phyloP scores from a whole-genome alignment of 176 grass and related monocot species.

The Ananas comosus region DNA sequence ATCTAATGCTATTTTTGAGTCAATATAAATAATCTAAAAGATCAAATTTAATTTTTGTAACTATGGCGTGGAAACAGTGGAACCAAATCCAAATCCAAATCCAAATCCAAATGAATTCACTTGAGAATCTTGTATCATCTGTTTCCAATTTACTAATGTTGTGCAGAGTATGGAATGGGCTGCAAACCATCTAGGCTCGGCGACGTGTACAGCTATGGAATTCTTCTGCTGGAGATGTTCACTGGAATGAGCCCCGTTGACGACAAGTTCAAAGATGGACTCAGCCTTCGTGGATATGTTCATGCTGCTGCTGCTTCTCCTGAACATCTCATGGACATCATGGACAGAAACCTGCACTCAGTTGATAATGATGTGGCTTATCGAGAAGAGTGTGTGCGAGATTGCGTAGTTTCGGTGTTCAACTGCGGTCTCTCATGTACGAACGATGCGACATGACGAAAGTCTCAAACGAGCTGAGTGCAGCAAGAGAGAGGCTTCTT shows the following conservation, averaged over 20 bases:
- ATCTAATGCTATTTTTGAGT: too few species aligned
- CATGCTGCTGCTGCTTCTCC: conserved; percentile 6
- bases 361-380: too few species aligned
- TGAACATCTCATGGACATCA: neutral
- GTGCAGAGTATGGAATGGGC: neutral
- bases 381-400: too few species aligned
- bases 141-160: neutral
- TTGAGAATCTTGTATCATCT: too few species aligned
- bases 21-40: too few species aligned
- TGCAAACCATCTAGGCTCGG: neutral
- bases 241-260: conserved; percentile 12
- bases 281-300: conserved; percentile 8
- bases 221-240: neutral
- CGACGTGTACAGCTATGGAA: conserved; percentile 1
- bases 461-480: too few species aligned
- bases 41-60: too few species aligned
- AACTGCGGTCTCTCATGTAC: too few species aligned
- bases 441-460: too few species aligned
- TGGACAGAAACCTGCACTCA: neutral
- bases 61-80: neutral
- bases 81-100: neutral
- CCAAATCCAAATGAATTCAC: too few species aligned
- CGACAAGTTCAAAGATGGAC: neutral
- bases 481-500: too few species aligned
- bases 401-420: too few species aligned